These are phyloP conservation scores for Saccharomycopsis fodiens DNA, from an alignment of 805 yeast genomes.

Conservation along the genomic window DNA sequence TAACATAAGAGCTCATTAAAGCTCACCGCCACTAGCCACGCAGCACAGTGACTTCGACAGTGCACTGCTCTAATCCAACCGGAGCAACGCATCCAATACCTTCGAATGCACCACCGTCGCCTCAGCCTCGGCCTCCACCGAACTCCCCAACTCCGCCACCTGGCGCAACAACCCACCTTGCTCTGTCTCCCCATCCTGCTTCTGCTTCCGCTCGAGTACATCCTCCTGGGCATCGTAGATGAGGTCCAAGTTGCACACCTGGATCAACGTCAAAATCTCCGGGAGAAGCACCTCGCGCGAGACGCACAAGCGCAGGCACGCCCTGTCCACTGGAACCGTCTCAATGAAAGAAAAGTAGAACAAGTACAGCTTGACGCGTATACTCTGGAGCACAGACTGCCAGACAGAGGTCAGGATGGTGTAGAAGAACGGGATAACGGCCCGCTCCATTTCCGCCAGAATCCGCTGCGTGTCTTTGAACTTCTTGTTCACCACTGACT, in stretches of 20 bases:
- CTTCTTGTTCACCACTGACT: slow-evolving; percentile 25
- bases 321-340: slow-evolving; percentile 22
- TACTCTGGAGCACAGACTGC: slow-evolving; percentile 22
- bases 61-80: no score
- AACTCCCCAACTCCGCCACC: slow-evolving; percentile 13
- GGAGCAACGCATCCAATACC: neutral
- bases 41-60: no score
- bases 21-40: no score
- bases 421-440: slow-evolving; percentile 22
- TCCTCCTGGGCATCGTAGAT: slow-evolving; percentile 21
- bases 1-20: no score
- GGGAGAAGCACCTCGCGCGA: slow-evolving; percentile 15
- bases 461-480: slow-evolving; percentile 22
- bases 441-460: slow-evolving; percentile 16
- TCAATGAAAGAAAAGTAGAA: slow-evolving; percentile 29
- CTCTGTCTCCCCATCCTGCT: slow-evolving; percentile 21
- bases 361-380: slow-evolving; percentile 27
- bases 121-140: slow-evolving; percentile 2
- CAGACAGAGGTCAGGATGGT: slow-evolving; percentile 24
- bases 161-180: slow-evolving; percentile 16
- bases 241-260: slow-evolving; percentile 25
- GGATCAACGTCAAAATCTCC: slow-evolving; percentile 22
- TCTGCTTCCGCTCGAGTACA: slow-evolving; percentile 2
- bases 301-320: slow-evolving; percentile 23
- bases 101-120: slow-evolving; percentile 3